phyloP scores from a whole-genome alignment of 495 filamentous ascomycete species.

The Podospora comata region DNA sequence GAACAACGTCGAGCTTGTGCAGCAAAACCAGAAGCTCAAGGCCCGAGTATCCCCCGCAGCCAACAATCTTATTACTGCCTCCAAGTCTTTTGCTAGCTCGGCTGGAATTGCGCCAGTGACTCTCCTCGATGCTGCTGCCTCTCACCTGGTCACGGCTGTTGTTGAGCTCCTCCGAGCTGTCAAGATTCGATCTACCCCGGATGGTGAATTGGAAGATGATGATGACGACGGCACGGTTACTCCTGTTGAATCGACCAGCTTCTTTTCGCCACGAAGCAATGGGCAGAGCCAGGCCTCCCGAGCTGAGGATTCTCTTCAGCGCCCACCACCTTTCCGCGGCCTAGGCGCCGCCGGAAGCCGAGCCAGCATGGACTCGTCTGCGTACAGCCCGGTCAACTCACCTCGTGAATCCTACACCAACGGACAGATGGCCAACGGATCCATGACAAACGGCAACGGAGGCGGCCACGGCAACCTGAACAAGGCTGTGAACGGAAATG shows the following conservation, averaged over 20 bases:
- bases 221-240: conserved; percentile 56
- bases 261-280: conserved; percentile 49
- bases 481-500: conserved; percentile 14
- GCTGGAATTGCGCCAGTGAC: conserved; percentile 91
- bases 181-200: conserved; percentile 75
- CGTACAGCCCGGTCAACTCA: conserved; percentile 54
- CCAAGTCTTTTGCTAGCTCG: conserved; percentile 80
- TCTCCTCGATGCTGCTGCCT: conserved; percentile 90
- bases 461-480: conserved; percentile 31
- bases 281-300: conserved; percentile 33
- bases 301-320: conserved; percentile 38
- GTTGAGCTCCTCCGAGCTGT: conserved; percentile 79
- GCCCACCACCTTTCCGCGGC: conserved; percentile 51
- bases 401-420: conserved; percentile 49
- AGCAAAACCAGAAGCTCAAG: conserved; percentile 65
- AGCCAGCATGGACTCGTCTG: conserved; percentile 49
- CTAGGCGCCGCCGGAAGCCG: conserved; percentile 36
- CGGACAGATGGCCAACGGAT: conserved; percentile 34
- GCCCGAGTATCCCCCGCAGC: conserved; percentile 80
- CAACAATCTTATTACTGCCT: conserved; percentile 92
- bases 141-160: conserved; percentile 78
- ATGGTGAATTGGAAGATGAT: conserved; percentile 72
- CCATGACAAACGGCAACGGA: conserved; percentile 30
- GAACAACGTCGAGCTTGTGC: conserved; percentile 43
- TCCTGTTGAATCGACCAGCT: conserved; percentile 51